Evolutionary conservation across 1,284 basidiomycete species (phyloP).

Genomic region (Ustilago shanxiensis): DNA sequence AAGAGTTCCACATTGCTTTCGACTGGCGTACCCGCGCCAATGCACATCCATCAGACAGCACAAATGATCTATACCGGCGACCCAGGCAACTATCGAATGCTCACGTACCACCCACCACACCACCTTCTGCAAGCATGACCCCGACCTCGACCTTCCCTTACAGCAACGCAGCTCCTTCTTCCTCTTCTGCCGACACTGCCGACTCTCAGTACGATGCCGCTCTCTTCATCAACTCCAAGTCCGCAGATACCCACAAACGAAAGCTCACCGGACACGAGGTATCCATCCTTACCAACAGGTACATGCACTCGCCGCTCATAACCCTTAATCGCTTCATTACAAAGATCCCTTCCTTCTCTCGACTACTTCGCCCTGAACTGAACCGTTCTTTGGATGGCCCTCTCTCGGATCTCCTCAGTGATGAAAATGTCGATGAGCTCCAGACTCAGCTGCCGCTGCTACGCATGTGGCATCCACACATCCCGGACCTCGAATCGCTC

Average conservation of each 20-base stretch:
- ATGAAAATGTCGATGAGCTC: constrained; percentile 28
- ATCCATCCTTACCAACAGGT: constrained; percentile 10
- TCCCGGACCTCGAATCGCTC: constrained; percentile 16
- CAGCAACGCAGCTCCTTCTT: background rate
- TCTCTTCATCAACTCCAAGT: constrained; percentile 16
- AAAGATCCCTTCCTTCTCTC: constrained; percentile 23
- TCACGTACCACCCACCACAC: background rate
- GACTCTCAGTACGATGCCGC: constrained; percentile 22
- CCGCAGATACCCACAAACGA: background rate
- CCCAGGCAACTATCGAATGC: background rate
- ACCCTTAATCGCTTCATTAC: constrained; percentile 37
- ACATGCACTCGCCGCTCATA: constrained; percentile 16
- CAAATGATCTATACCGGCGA: constrained; percentile 1
- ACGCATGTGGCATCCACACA: constrained; percentile 40
- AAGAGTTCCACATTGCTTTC: background rate
- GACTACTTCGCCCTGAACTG: constrained; percentile 20
- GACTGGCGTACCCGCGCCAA: background rate
- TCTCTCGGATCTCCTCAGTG: constrained; percentile 21
- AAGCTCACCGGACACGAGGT: background rate
- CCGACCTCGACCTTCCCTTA: too few species aligned
- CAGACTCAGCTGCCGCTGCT: constrained; percentile 14
- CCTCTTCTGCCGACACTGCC: background rate
- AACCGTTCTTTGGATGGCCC: constrained; percentile 22
- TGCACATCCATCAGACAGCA: background rate
- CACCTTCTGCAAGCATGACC: background rate